These are phyloP conservation scores for Lippia alba DNA, from an alignment of 305 asterid species.

Conservation along the genomic window DNA sequence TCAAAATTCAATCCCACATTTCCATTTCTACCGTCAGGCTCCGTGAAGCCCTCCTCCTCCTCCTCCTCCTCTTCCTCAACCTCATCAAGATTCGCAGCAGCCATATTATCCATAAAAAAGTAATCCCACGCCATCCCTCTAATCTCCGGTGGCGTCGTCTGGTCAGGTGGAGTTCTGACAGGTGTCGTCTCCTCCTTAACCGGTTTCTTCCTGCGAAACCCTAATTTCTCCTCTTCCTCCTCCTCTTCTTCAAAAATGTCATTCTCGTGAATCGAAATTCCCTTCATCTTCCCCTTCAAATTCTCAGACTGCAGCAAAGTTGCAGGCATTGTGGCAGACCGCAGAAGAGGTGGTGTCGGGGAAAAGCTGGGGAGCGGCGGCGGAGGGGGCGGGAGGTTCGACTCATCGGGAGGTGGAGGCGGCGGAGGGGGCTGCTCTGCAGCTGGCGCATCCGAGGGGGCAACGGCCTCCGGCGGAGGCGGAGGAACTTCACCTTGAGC, in stretches of 20 bases:
- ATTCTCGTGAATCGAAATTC: conserved; percentile 53
- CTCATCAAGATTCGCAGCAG: conserved; percentile 50
- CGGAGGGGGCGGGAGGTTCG: conserved; percentile 84
- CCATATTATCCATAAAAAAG: conserved; percentile 63
- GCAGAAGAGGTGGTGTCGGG: conserved; percentile 70
- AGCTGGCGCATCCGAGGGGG: conserved; percentile 45
- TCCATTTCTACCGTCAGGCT: conserved; percentile 34
- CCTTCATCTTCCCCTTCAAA: conserved; percentile 60
- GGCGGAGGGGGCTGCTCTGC: conserved; percentile 65
- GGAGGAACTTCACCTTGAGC: conserved; percentile 89
- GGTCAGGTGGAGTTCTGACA: conserved; percentile 53
- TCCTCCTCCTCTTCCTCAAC: conserved; percentile 57
- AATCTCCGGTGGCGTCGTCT: conserved; percentile 65
- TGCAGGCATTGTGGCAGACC: conserved; percentile 86
- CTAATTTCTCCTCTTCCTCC: conserved; percentile 53
- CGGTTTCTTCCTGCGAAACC: conserved; percentile 52
- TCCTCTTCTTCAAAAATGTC: conserved; percentile 61
- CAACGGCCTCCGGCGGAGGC: conserved; percentile 45
- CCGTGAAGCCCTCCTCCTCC: conserved; percentile 41
- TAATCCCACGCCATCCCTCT: conserved; percentile 91
- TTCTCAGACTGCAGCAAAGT: conserved; percentile 37
- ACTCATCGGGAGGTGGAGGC: conserved; percentile 65
- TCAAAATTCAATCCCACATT: conserved; percentile 36
- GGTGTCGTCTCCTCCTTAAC: conserved; percentile 47
- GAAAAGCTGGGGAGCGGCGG: conserved; percentile 91